A percentile compares a stretch with the other conserved stretches of the same genome.
These are phyloP conservation scores for Colletotrichum lupini DNA, from an alignment of 2,329 filamentous ascomycete species.

Conservation along the genomic window DNA sequence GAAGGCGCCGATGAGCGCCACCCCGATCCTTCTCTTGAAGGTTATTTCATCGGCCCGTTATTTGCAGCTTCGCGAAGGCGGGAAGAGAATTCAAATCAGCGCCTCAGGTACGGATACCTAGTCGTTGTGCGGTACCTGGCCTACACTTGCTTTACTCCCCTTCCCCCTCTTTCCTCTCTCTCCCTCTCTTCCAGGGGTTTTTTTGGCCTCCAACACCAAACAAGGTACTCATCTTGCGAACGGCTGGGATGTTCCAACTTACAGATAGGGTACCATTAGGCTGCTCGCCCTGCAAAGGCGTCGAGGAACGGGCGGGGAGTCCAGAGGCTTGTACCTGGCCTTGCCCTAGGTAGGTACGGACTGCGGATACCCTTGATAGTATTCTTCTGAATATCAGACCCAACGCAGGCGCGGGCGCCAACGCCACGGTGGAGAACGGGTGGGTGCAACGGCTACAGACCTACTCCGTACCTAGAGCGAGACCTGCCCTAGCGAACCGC, in stretches of 20 bases:
- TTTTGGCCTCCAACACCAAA: not conserved
- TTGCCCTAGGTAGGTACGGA: not conserved
- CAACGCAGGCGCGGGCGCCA: not conserved
- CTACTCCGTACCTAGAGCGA: not conserved
- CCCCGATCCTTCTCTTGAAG: not conserved
- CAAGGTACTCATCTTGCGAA: not conserved
- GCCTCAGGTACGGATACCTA: not conserved
- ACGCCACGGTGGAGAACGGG: not conserved
- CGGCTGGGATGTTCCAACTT: too few relatives aligned
- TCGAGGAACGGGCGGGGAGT: not conserved
- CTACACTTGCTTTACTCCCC: too few relatives aligned
- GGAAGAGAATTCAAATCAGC: not conserved
- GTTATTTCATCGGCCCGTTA: not conserved
- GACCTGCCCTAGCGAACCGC: not conserved
- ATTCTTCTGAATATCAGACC: not conserved
- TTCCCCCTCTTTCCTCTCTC: not conserved
- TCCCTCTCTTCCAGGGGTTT: not conserved
- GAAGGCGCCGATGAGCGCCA: not conserved
- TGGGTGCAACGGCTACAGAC: slow-evolving; percentile 3
- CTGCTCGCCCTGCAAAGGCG: not conserved
- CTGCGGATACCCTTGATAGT: not conserved
- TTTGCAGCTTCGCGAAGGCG: not conserved
- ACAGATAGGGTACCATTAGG: not conserved
- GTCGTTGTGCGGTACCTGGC: not conserved
- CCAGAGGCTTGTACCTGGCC: not conserved